These are phyloP conservation scores for Talaromyces liani DNA, from an alignment of 495 filamentous ascomycete species.

Conservation along the genomic window DNA sequence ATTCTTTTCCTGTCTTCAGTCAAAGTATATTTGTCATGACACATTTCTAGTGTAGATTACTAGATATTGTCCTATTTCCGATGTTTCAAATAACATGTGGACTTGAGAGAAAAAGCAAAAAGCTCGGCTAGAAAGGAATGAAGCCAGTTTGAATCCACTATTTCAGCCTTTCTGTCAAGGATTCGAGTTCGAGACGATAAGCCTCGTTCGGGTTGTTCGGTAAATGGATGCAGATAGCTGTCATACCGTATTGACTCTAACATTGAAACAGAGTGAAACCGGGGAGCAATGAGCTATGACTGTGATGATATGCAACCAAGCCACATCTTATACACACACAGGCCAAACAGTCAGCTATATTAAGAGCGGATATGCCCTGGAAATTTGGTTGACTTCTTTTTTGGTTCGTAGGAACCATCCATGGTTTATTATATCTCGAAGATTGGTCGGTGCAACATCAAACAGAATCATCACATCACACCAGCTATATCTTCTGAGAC, in stretches of 20 bases:
- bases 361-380: neutral
- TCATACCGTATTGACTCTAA: neutral
- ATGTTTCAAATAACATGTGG: neutral
- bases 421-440: neutral
- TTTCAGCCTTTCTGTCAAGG: neutral
- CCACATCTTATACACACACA: neutral
- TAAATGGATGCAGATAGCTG: neutral
- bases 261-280: neutral
- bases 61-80: neutral
- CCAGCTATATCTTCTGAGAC: neutral
- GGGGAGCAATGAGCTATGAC: neutral
- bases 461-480: neutral
- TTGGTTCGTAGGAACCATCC: neutral
- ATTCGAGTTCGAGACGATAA: neutral
- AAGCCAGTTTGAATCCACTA: neutral
- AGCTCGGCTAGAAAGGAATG: neutral
- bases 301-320: slow-evolving; percentile 1
- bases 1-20: neutral
- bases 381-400: neutral
- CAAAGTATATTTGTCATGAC: neutral
- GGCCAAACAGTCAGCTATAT: neutral
- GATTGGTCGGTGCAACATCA: neutral
- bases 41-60: neutral
- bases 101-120: neutral
- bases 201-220: neutral